Evolutionary conservation across 228 moss, liverwort and hornwort genomes (phyloP).

Genomic region (Sphagnum fallax): DNA sequence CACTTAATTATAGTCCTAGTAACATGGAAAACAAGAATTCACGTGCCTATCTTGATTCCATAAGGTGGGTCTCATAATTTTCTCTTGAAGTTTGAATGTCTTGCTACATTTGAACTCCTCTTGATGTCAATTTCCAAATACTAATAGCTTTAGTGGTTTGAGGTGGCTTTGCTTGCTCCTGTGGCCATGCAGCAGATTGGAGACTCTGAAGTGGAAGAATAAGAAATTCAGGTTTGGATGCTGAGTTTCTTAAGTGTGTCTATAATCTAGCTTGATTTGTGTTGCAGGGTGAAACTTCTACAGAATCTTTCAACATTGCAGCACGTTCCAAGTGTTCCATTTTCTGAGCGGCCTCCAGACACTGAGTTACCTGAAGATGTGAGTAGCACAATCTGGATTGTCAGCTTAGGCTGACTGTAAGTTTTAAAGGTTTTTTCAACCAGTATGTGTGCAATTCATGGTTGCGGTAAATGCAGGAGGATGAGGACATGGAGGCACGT

Average conservation of each 20-base stretch:
- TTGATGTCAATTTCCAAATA: neutral
- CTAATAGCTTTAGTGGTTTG: neutral
- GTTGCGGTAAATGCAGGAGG: conserved; percentile 39
- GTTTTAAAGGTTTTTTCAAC: neutral
- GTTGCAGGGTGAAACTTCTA: conserved; percentile 59
- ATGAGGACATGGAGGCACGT: conserved; percentile 72
- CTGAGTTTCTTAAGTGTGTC: neutral
- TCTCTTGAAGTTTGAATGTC: neutral
- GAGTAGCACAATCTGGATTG: neutral
- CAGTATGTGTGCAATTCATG: neutral
- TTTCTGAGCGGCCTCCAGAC: conserved; percentile 80
- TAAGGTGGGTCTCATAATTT: conserved; percentile 31
- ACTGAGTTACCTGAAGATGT: conserved; percentile 77
- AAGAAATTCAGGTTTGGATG: neutral
- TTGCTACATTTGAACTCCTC: neutral
- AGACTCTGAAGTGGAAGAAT: neutral
- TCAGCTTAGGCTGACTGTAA: neutral
- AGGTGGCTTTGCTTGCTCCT: neutral
- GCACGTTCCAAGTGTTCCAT: conserved; percentile 80
- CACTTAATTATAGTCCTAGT: conserved; percentile 77
- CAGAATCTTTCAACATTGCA: conserved; percentile 76
- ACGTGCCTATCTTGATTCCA: conserved; percentile 40
- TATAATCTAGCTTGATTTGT: neutral
- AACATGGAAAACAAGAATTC: conserved; percentile 89
- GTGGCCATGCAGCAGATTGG: neutral